These are phyloP conservation scores for Nitzschia sp. DNA, from an alignment of 108 stramenopile genomes.

Conservation along the genomic window DNA sequence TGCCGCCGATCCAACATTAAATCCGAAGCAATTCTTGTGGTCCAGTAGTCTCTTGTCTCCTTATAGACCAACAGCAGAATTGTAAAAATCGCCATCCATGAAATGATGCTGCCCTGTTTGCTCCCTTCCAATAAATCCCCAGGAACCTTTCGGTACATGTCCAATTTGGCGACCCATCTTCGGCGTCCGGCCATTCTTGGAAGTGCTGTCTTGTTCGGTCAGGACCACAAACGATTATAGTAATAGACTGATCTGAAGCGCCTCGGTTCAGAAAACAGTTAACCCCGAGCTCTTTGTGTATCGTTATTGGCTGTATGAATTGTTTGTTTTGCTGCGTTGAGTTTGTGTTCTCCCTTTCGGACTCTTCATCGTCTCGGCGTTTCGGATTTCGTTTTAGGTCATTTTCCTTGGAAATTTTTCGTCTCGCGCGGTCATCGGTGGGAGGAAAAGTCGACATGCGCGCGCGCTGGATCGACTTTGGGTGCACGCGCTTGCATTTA, in stretches of 20 bases:
- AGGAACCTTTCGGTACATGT: slow-evolving; percentile 88
- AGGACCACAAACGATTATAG: background rate
- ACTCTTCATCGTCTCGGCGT: too few species aligned
- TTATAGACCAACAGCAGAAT: slow-evolving; percentile 77
- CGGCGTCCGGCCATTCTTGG: slow-evolving; percentile 14
- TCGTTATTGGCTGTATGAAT: too few species aligned
- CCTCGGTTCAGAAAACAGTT: background rate
- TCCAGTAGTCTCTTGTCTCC: slow-evolving; percentile 86
- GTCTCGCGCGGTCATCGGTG: too few species aligned
- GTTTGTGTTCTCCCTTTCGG: too few species aligned
- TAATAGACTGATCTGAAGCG: background rate
- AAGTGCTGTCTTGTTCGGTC: too few species aligned
- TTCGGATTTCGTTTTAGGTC: too few species aligned
- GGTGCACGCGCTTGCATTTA: too few species aligned
- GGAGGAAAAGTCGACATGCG: too few species aligned
- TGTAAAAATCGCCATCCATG: slow-evolving; percentile 60
- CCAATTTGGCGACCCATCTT: slow-evolving; percentile 56
- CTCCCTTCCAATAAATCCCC: slow-evolving; percentile 77
- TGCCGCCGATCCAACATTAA: slow-evolving; percentile 26
- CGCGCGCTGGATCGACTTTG: too few species aligned
- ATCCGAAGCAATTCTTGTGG: slow-evolving; percentile 40
- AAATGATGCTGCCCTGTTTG: slow-evolving; percentile 66
- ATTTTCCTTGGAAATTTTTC: too few species aligned
- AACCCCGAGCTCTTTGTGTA: too few species aligned
- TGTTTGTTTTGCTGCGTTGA: too few species aligned